Conservation (phyloP, 2,329 filamentous ascomycete species). For the Xylaria sp. region DNA sequence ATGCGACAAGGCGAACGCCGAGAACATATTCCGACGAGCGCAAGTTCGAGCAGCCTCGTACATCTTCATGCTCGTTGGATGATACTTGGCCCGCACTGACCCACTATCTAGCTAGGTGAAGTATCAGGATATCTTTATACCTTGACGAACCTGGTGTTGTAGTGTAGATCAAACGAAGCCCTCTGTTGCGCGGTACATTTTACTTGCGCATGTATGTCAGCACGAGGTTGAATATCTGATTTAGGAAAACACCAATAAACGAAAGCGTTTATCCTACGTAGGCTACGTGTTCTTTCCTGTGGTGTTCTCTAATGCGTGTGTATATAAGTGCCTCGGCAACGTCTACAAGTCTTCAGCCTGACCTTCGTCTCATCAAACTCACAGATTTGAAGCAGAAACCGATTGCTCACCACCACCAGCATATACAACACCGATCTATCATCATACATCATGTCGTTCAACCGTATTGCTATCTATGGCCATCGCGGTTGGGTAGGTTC, state of each 20-base stretch:
- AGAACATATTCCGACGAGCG: not conserved
- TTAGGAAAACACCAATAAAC: too few relatives aligned
- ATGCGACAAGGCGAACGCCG: slow-evolving; percentile 9
- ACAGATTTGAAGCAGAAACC: not conserved
- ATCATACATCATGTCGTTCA: slow-evolving; percentile 44
- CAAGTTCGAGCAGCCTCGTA: not conserved
- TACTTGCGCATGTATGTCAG: too few relatives aligned
- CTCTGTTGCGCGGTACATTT: too few relatives aligned
- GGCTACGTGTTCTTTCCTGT: too few relatives aligned
- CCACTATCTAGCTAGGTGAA: too few relatives aligned
- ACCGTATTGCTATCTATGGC: slow-evolving; percentile 49
- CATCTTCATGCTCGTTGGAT: not conserved
- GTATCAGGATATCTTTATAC: too few relatives aligned
- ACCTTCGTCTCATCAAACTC: not conserved
- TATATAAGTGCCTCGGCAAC: not conserved
- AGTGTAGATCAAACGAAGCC: too few relatives aligned
- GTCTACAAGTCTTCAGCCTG: not conserved
- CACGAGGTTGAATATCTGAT: too few relatives aligned
- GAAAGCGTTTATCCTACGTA: too few relatives aligned
- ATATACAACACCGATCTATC: not conserved
- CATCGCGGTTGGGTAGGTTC: slow-evolving; percentile 47
- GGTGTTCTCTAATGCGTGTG: too few relatives aligned
- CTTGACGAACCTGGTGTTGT: too few relatives aligned
- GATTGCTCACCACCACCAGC: not conserved
- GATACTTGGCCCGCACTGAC: not conserved